Evolutionary conservation across 495 filamentous ascomycete genomes (phyloP), one percentile per base, ranked within the genome.

Genomic region (Penicillium odoratum): DNA sequence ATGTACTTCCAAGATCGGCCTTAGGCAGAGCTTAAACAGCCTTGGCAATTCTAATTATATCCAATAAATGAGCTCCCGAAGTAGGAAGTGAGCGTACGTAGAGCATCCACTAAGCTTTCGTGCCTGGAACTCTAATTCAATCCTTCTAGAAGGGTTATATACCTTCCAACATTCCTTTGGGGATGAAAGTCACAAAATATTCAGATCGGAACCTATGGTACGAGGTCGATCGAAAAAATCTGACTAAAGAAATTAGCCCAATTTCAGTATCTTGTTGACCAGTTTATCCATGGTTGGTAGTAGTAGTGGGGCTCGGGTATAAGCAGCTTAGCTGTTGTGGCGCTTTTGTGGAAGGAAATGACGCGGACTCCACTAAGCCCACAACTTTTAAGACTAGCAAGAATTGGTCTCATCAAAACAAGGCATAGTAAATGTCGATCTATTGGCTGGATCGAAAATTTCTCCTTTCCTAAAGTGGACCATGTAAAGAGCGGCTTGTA

Each of bases 81-180:
- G 15, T 48, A 48, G 15, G n/a, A 26, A 11, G 46, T 30, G 28
- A 48, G 16, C 36, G 21, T 26, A 38, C 13, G 26, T 43, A 6
- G 36, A 42, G 44, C 15, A 1, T 21, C 33, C 43, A 47, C 29
- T 49, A 21, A 25, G 18, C 29, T 9, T 46, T 36, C 38, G 55
- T 58, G 42, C 56, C 49, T 52, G 48, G 31, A 58, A 53, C 56
- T 48, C 28, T 53, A 58, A 30, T 58, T 52, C n/a, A 46, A 11
- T 36, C 9, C 33, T 33, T 36, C 26, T 4, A 52, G 43, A 44
- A 52, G 8, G 47, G 48, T 57, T 57, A 21, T 21, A 21, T 21
- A 21, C 2, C n/a, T 44, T 29, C 36, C 4, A 52, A 16, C 21
- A 21, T 21, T 21, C 21, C 21, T 21, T 21, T 2, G 21, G 21